Evolutionary conservation across 1,139 yeast genomes (phyloP), one percentile per base, ranked within the genome.

Genomic region (Yamadazyma sp.): DNA sequence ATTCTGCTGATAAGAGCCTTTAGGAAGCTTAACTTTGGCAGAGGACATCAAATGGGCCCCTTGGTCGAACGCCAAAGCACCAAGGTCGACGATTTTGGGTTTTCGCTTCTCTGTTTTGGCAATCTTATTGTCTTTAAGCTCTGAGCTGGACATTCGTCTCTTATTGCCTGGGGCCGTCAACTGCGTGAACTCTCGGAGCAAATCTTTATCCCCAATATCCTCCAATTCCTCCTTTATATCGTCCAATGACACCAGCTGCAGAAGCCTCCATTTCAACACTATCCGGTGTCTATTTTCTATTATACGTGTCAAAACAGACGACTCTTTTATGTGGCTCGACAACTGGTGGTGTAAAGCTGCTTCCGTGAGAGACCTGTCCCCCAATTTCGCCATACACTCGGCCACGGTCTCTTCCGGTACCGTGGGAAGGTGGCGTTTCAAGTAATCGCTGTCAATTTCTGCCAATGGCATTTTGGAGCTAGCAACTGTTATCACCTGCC

Each of bases 1-100:
- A 11, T 79, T 76, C 45, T 85, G 80, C 56, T 86, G 90, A 54
- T 78, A 86, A 0, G 97, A 84, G 1, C 95, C 96, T 42, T 76
- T 76, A 0, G 98, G 97, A 12, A 92, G 72, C 39, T 73, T 73
- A 13, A 92, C 79, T 46, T 82, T 84, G 2, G 82, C 64, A 2
- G 75, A 71, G 26, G 90, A 74, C 78, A 85, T 75, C 8, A 83
- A 62, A 49, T 79, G 86, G 1, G 85, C 71, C 0, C 92, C 90
- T 54, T 85, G 83, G 31, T 84, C 87, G 51, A 88, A 85, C 0
- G 70, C 70, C 10, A 86, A 61, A 10, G 78, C 70, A 16, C 78
- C 81, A 10, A 90, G 62, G 52, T 87, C 89, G 2, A 88, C 72
- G 23, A 77, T 61, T 37, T 67, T 64, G 0, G 92, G 94, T 26